Evolutionary conservation across 495 filamentous ascomycete species (phyloP), one percentile per base, ranked within the genome.

Genomic region (Neurospora sp.): DNA sequence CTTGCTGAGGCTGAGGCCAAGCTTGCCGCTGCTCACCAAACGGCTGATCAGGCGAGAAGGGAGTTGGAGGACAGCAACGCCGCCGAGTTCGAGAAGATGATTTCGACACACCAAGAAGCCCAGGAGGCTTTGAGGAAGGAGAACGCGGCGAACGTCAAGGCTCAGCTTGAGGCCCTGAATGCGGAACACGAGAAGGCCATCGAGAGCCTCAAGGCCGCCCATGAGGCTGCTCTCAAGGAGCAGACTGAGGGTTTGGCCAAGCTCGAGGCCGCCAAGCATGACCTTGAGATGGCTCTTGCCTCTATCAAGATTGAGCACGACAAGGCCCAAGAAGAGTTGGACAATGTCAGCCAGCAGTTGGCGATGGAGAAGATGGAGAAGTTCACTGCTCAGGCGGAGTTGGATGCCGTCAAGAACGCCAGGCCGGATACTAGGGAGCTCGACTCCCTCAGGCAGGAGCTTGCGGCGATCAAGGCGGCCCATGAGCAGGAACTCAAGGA

Each of bases 321-420:
- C 39, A 83, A 84, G 74, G 70, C 79, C 4, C 79, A 87, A 66
- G 78, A 76, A 9, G 86, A 88, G 44, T 71, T 81, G 37, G 84
- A 86, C 69, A 77, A 79, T 8, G 75, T 88, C 60, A 82, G 82
- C 72, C 81, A 86, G 75, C 78, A 85, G 72, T 84, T 89, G 20
- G 86, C 86, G 4, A 78, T 82, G 49, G 85, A 87, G 73, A 88
- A 88, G 79, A 86, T 87, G 85, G 85, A 84, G 49, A 88, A 87
- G 62, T 84, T 87, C 37, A 83, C 83, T 49, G 84, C 87, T 16
- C 85, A 85, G 79, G 87, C 87, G 11, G 87, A 87, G 72, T 81
- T 88, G 31, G 87, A 89, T 46, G 85, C 84, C 46, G 75, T 82
- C 39, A 83, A 83, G 79, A 87, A 81, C 74, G 84, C 85, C 71